These are phyloP conservation scores for Neofusicoccum ribis DNA, from an alignment of 2,329 filamentous ascomycete species.

Conservation along the genomic window DNA sequence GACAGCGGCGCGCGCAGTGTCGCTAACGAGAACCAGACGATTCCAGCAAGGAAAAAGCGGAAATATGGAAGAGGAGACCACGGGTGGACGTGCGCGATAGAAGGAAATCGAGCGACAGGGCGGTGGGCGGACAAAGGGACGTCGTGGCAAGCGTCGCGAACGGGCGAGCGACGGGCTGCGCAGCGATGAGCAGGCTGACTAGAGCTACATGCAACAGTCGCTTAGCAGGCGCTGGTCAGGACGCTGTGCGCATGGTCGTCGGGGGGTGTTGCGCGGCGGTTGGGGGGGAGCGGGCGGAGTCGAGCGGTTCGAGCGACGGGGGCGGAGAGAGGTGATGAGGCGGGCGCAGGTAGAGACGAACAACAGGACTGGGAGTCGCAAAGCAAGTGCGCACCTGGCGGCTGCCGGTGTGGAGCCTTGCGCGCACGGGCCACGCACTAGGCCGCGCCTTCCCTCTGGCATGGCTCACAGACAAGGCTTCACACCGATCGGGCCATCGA, in stretches of 20 bases:
- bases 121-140: background rate
- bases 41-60: background rate
- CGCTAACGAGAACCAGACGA: background rate
- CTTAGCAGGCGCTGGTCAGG: conserved; percentile 11
- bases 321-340: conserved; percentile 17
- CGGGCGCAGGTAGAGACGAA: conserved; percentile 1
- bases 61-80: background rate
- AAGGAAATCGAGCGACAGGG: conserved; percentile 8
- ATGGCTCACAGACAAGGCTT: conserved; percentile 8
- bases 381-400: background rate
- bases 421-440: background rate
- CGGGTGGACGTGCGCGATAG: conserved; percentile 8
- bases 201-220: conserved; percentile 10
- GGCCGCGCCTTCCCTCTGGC: background rate
- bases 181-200: conserved; percentile 8
- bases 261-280: conserved; percentile 22
- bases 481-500: background rate
- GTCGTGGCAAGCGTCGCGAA: conserved; percentile 11
- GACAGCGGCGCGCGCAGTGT: conserved; percentile 15
- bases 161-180: conserved; percentile 4
- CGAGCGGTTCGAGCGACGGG: conserved; percentile 27
- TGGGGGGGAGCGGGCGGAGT: conserved; percentile 23
- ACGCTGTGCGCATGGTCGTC: conserved; percentile 6
- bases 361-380: background rate
- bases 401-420: too few relatives aligned